Conservation (phyloP, 2,329 filamentous ascomycete species). For the Amphichorda felina region DNA sequence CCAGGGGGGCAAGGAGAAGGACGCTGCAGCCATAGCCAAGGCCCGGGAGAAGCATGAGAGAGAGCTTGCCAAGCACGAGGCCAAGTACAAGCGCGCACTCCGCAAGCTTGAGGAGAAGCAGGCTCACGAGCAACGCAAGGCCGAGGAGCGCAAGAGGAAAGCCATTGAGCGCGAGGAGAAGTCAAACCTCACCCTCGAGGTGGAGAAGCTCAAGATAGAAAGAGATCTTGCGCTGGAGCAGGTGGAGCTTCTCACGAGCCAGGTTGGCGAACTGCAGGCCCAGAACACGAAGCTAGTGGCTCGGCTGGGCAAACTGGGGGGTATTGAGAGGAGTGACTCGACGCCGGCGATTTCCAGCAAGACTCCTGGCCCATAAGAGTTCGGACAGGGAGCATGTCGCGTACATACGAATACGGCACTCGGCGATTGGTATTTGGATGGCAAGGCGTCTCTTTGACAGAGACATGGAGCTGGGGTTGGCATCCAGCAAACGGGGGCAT, state of each 20-base stretch:
- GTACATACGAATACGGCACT: too few relatives aligned
- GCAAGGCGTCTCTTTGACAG: not conserved
- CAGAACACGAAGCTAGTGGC: constrained; percentile 49
- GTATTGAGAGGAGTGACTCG: too few relatives aligned
- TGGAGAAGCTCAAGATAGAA: constrained; percentile 39
- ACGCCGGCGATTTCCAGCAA: too few relatives aligned
- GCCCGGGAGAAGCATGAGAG: constrained; percentile 51
- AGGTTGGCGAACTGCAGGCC: constrained; percentile 44
- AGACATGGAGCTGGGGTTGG: not conserved
- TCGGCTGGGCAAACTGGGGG: constrained; percentile 28
- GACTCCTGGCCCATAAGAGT: too few relatives aligned
- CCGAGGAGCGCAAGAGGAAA: constrained; percentile 38
- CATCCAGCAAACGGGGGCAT: not conserved
- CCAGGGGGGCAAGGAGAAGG: constrained; percentile 34
- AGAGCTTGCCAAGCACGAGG: constrained; percentile 53
- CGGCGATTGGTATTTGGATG: too few relatives aligned
- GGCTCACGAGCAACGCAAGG: constrained; percentile 48
- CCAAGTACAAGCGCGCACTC: constrained; percentile 53
- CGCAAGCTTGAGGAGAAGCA: constrained; percentile 53
- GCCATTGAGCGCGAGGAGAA: constrained; percentile 40
- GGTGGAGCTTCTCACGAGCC: constrained; percentile 38
- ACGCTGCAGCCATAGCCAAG: constrained; percentile 39
- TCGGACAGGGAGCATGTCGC: too few relatives aligned
- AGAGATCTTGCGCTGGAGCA: constrained; percentile 39
- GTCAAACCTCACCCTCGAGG: constrained; percentile 33